Evolutionary conservation across 768 basidiomycete genomes (phyloP), one percentile per base, ranked within the genome.

Genomic region (Suillus subaureus): DNA sequence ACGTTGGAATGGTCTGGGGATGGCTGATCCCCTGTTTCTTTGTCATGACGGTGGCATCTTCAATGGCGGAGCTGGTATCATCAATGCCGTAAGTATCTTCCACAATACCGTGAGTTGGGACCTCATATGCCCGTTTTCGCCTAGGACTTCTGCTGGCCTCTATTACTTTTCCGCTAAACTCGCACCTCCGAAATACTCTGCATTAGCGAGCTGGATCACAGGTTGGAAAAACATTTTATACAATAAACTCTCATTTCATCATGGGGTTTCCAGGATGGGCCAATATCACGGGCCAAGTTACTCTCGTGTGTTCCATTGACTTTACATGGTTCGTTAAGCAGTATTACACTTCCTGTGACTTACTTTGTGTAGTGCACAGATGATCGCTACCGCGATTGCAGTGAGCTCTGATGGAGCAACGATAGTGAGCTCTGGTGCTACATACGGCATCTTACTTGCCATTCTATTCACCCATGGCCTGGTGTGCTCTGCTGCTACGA

Each of bases 161-260:
- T 92, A 92, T 73, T 92, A 91, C 74, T 92, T 91, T 75, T 89
- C 90, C 2, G 88, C 90, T 0, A 91, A 89, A 71, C 75, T 92
- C 52, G 90, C 91, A 3, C 88, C 89, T 1, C 81, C 82, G 7
- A 80, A 83, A 70, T 85, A 86, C 63, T 82, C 87, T 3, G 81
- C 89, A 8, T 75, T 92, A 61, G 86, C 88, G 1, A 87, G 88
- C 68, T 88, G 87, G 86, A 83, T 88, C 61, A 88, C 87, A 55
- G 86, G 80, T 67, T 42, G 67, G 58, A 28, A 54, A 66, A 42
- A 12, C 11, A 26, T 21, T 40, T 13, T 13, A 21, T 28, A 3
- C 28, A 21, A 54, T 26, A 21, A 39, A 31, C 2, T 4, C 9
- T 39, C 11, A 35, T 21, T 28, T 60, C 18, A 60, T 18, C 3